Evolutionary conservation across 2,329 filamentous ascomycete species (phyloP), one percentile per base, ranked within the genome.

Genomic region (Ophiocordyceps camponoti-rufipedis): DNA sequence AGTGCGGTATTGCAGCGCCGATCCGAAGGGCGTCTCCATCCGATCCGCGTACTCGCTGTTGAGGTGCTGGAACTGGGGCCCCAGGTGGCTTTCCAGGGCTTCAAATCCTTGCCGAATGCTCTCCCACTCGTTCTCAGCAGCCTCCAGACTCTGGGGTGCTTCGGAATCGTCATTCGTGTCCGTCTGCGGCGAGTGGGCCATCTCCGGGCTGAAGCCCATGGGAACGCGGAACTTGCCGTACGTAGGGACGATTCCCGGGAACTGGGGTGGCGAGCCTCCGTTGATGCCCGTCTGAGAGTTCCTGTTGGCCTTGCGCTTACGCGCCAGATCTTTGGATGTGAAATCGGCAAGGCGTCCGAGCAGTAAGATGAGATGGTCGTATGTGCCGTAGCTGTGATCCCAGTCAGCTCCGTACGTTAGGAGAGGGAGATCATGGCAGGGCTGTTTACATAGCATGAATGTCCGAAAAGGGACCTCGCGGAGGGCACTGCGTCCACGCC

Each of bases 401-500:
- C n/a, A 31, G 51, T 63, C 44, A 63, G 59, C 48, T 32, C 13
- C 13, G n/a, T n/a, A n/a, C n/a, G n/a, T n/a, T 14, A 28, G 16
- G 5, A 18, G 23, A 5, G 16, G 9, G 18, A 2, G 9, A 16
- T n/a, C n/a, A n/a, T 18, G 18, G 35, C 16, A 16, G 18, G n/a
- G n/a, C 18, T 39, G 62, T 75, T 66, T 63, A 80, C 76, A 76
- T 75, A 10, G 85, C 82, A 55, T 88, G 82, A 5, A 82, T 65
- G 49, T 75, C 79, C 16, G 85, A 86, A 41, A 94, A 70, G 1
- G 82, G 81, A 10, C 84, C 83, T 56, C 91, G 74, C 4, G 91
- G 91, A 38, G 85, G 85, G 56, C 87, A 94, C 55, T 89, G 81
- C n/a, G 78, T 78, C 85, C 86, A 94, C 49, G 75, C 69, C 28